These are phyloP conservation scores for Fusarium citri DNA, from an alignment of 2,329 filamentous ascomycete species.

Conservation along the genomic window DNA sequence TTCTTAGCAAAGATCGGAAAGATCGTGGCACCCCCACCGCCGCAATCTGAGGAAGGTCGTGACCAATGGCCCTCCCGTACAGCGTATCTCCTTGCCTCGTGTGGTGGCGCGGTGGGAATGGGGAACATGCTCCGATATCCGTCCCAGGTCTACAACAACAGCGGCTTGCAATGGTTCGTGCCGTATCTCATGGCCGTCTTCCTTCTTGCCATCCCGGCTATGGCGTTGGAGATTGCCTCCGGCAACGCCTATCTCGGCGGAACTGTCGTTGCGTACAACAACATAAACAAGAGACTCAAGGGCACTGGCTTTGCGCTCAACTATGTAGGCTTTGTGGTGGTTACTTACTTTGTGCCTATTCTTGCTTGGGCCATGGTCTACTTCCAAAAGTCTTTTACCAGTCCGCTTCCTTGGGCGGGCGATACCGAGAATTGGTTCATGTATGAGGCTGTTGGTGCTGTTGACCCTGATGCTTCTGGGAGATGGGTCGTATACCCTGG, in stretches of 20 bases:
- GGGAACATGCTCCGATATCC: slow-evolving; percentile 14
- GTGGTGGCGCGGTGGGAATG: slow-evolving; percentile 1
- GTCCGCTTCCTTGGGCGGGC: slow-evolving; percentile 62
- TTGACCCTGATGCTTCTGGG: not conserved
- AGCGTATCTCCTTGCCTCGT: not conserved
- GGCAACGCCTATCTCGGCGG: slow-evolving; percentile 70
- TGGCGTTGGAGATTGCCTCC: slow-evolving; percentile 70
- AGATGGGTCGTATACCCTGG: not conserved
- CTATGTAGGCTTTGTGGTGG: slow-evolving; percentile 62
- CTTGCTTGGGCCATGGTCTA: slow-evolving; percentile 67
- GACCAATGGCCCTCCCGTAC: not conserved
- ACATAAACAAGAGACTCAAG: slow-evolving; percentile 59
- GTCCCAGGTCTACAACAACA: slow-evolving; percentile 5
- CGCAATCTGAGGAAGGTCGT: not conserved
- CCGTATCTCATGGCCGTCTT: slow-evolving; percentile 10
- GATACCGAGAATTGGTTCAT: not conserved
- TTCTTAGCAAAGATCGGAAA: not conserved
- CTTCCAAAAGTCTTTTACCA: slow-evolving; percentile 63
- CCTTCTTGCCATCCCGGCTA: slow-evolving; percentile 61
- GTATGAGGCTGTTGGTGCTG: not conserved
- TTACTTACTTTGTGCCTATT: slow-evolving; percentile 64
- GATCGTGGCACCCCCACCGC: not conserved
- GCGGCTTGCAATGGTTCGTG: slow-evolving; percentile 3
- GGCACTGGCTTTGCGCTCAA: slow-evolving; percentile 64
- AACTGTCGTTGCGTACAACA: slow-evolving; percentile 61